phyloP scores from a whole-genome alignment of 805 yeast species.

The Tetrapisispora phaffii region DNA sequence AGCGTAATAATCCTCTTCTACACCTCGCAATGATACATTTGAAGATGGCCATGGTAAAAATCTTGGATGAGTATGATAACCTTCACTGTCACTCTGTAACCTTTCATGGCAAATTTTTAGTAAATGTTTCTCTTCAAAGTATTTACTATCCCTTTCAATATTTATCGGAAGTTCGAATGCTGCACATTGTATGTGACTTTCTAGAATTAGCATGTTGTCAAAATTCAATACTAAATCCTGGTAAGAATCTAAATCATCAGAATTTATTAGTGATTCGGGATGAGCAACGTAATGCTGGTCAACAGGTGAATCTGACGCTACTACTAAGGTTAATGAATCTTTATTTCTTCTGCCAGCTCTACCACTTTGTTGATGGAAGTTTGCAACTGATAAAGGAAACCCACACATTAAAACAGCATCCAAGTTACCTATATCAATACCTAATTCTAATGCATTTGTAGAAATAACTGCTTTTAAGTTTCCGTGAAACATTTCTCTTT shows the following conservation, averaged over 20 bases:
- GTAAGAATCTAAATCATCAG: constrained; percentile 42
- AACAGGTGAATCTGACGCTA: constrained; percentile 74
- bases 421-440: constrained; percentile 86
- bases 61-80: constrained; percentile 45
- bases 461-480: constrained; percentile 78
- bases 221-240: constrained; percentile 54
- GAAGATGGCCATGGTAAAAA: constrained; percentile 78
- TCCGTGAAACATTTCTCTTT: constrained; percentile 83
- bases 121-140: constrained; percentile 36
- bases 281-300: constrained; percentile 76
- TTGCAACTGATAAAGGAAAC: constrained; percentile 78
- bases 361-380: constrained; percentile 92
- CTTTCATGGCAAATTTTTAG: constrained; percentile 32
- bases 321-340: constrained; percentile 77
- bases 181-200: constrained; percentile 88
- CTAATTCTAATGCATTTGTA: constrained; percentile 90
- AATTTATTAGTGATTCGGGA: constrained; percentile 23
- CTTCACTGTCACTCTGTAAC: constrained; percentile 34
- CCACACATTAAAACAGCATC: constrained; percentile 92
- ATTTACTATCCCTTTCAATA: constrained; percentile 42
- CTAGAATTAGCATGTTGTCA: constrained; percentile 52
- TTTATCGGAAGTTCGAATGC: constrained; percentile 73
- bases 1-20: constrained; percentile 73
- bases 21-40: constrained; percentile 69
- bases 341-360: constrained; percentile 86